A percentile compares a stretch with the other conserved stretches of the same genome.
Evolutionary conservation across 1,284 basidiomycete genomes (phyloP).

Genomic region (Tilletia caries): DNA sequence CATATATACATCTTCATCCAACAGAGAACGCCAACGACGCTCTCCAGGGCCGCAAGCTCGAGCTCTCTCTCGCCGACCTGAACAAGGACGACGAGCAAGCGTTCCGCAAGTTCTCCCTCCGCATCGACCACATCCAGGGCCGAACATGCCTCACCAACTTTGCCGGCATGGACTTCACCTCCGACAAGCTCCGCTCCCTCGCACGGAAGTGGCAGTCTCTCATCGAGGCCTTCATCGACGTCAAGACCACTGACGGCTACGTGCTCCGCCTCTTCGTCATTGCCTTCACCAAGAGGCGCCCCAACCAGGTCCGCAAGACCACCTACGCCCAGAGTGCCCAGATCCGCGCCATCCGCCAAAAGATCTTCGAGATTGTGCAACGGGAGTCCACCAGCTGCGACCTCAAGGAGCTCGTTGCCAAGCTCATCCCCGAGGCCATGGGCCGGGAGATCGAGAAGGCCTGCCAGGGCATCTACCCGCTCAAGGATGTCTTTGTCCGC

Average conservation of each 20-base stretch:
- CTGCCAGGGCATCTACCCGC: conserved; percentile 88
- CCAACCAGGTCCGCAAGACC: conserved; percentile 96
- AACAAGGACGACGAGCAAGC: conserved; percentile 99
- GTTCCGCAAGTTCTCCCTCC: conserved; percentile 99
- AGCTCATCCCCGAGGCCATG: conserved; percentile 98
- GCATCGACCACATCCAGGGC: conserved; percentile 95
- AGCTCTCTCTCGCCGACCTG: conserved; percentile 94
- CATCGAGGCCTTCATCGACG: conserved; percentile 97
- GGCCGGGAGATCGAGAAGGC: conserved; percentile 99
- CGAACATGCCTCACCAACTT: conserved; percentile 99
- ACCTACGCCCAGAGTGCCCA: conserved; percentile 95
- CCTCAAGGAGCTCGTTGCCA: conserved; percentile 89
- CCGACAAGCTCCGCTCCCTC: conserved; percentile 98
- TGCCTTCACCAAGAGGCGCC: conserved; percentile 96
- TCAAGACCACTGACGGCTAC: conserved; percentile 99
- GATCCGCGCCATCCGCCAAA: conserved; percentile 94
- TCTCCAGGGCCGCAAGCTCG: conserved; percentile 92
- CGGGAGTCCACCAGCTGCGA: conserved; percentile 93
- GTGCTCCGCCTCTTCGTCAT: conserved; percentile 98
- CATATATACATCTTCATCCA: not conserved
- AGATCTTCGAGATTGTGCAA: conserved; percentile 99
- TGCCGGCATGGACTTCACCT: conserved; percentile 99
- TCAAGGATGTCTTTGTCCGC: conserved; percentile 86
- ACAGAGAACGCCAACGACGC: conserved; percentile 98
- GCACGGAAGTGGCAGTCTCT: conserved; percentile 99